Percentiles rank a stretch among this genome's conserved stretches.
Evolutionary conservation across 306 rosid genomes (phyloP).

Genomic region (Amphicarpaea edgeworthii): DNA sequence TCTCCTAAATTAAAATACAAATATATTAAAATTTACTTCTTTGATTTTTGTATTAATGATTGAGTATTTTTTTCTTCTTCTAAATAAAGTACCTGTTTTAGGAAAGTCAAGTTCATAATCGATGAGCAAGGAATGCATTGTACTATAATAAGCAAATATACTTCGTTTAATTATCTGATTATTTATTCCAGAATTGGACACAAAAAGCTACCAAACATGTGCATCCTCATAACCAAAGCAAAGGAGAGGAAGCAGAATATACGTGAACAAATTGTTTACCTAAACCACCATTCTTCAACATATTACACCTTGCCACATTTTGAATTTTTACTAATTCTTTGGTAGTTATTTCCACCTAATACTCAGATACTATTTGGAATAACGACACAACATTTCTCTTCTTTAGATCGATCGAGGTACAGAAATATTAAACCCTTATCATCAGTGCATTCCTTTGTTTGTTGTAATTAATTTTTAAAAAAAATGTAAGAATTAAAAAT

Average conservation of each 20-base stretch:
- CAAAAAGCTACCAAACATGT: conserved; percentile 11
- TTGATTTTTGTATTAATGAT: not conserved
- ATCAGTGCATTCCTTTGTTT: no score
- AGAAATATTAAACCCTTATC: not conserved
- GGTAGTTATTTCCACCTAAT: conserved; percentile 34
- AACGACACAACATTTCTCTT: conserved; percentile 17
- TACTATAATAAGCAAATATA: not conserved
- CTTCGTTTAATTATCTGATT: not conserved
- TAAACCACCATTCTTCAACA: conserved; percentile 21
- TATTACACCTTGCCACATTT: conserved; percentile 12
- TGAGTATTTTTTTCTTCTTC: not conserved
- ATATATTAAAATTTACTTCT: not conserved
- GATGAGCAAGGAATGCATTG: not conserved
- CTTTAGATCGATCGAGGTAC: not conserved
- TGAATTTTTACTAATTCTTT: not conserved
- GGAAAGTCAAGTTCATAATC: not conserved
- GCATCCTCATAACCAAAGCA: not conserved
- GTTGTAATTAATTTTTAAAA: not conserved
- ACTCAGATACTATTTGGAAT: conserved; percentile 15
- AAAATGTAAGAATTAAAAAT: no score
- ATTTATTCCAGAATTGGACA: not conserved
- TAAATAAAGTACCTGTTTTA: not conserved
- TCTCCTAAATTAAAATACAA: not conserved
- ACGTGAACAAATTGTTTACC: conserved; percentile 3
- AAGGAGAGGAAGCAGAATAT: not conserved